These are phyloP conservation scores for Viridothelium virens DNA, from an alignment of 495 filamentous ascomycete species.

Conservation along the genomic window DNA sequence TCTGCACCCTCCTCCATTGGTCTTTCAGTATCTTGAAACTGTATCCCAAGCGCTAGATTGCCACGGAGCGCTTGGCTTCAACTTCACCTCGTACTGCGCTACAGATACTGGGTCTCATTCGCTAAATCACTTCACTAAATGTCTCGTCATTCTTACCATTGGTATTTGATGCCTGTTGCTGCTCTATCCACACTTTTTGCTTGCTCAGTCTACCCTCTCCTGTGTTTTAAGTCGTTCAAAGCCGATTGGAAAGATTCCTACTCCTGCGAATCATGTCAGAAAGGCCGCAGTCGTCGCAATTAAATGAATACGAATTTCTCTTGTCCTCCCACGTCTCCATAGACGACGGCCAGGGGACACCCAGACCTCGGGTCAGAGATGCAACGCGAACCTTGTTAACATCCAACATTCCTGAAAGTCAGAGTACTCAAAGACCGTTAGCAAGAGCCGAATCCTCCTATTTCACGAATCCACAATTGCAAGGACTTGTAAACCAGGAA, in stretches of 20 bases:
- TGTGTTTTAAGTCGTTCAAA: neutral
- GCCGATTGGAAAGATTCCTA: conserved; percentile 10
- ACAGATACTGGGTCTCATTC: neutral
- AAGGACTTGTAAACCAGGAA: neutral
- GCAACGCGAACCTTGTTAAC: neutral
- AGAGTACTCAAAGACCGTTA: neutral
- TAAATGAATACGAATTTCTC: neutral
- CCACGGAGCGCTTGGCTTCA: neutral
- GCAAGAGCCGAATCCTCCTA: neutral
- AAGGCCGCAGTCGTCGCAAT: neutral
- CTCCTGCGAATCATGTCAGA: conserved; percentile 10
- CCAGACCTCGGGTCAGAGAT: neutral
- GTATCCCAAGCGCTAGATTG: neutral
- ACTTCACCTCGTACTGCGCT: neutral
- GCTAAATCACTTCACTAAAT: neutral
- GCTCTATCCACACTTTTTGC: neutral
- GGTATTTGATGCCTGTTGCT: conserved; percentile 9
- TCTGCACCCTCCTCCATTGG: neutral
- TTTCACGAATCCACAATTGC: neutral
- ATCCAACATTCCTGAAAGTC: neutral
- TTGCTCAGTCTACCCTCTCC: neutral
- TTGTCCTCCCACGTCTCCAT: neutral
- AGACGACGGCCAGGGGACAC: neutral
- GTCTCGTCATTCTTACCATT: neutral
- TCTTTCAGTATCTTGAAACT: neutral